phyloP scores from a whole-genome alignment of 306 rosid species.

The Bauhinia variegata region DNA sequence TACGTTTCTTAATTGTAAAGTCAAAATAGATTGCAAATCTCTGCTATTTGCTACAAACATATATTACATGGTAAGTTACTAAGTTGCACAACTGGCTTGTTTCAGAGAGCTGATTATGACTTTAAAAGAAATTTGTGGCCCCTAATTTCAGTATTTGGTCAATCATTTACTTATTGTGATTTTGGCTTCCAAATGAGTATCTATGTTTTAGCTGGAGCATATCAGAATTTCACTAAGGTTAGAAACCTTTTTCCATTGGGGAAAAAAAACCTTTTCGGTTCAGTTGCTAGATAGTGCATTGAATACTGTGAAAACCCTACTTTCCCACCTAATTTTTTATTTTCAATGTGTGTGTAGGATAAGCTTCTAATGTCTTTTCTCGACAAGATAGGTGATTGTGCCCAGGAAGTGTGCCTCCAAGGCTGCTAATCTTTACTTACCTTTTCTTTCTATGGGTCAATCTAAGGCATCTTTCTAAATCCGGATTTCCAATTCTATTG shows the following conservation, averaged over 20 bases:
- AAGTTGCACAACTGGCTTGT: background rate
- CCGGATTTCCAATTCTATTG: no score
- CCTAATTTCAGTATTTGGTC: background rate
- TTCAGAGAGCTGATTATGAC: background rate
- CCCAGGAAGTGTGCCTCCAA: background rate
- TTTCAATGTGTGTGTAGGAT: background rate
- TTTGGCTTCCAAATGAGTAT: background rate
- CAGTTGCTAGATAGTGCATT: background rate
- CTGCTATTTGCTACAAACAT: background rate
- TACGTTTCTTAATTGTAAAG: background rate
- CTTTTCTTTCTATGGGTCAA: background rate
- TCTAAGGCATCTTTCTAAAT: no score
- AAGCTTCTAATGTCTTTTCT: background rate
- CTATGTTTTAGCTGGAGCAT: background rate
- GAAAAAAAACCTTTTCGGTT: no score
- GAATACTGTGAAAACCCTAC: background rate
- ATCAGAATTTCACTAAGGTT: background rate
- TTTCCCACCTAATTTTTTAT: background rate
- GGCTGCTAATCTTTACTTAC: background rate
- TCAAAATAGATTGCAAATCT: conserved; percentile 2
- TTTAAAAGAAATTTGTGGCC: no score
- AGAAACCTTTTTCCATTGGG: no score
- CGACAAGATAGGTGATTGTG: background rate
- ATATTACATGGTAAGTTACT: background rate
- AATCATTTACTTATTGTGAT: background rate